Evolutionary conservation across 345 rosid species (phyloP), one percentile per base, ranked within the genome.

Genomic region (Syzygium aromaticum): DNA sequence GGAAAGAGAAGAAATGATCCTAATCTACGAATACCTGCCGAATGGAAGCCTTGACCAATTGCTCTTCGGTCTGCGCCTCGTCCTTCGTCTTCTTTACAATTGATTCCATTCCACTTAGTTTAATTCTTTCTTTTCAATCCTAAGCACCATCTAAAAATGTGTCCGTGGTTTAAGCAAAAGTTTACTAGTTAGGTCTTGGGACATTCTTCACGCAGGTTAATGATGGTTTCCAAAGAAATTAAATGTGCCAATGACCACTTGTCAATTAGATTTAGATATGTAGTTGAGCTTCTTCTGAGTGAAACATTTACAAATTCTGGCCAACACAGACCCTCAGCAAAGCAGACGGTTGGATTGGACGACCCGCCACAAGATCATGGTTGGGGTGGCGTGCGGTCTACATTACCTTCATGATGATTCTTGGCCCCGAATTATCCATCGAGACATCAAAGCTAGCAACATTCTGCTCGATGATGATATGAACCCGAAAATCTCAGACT

Each of bases 11-110:
- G 90, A 90, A 12, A 82, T 40, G 40, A 89, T 90, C 85, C 30
- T 90, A 30, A 40, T 90, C 19, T 90, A 88, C 15, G 90, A 87
- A 22, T 90, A 87, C 63, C 12, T 90, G 87, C 88, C 85, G 27
- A 88, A 87, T 84, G 87, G 67, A 84, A 90, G 89, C 84, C 64
- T 88, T 77, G 92, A 89, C 85, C 85, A 3, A 25, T 87, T 85
- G n/a, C 77, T 91, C 27, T 91, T 89, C 78, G 86, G 92, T 89
- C 25, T 16, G 89, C 51, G 59, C 22, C n/a, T 86, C n/a, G 14
- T 9, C 25, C 86, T 15, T 85, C 9, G 14, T 33, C 86, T 51
- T 52, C 61, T 25, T 10, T 56, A 12, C 17, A 82, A 27, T 21
- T 82, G 8, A 49, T 43, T 56, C 13, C 61, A 9, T 56, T 56